phyloP scores from a whole-genome alignment of 2,329 filamentous ascomycete species.

The Sordariomycetes sp. region DNA sequence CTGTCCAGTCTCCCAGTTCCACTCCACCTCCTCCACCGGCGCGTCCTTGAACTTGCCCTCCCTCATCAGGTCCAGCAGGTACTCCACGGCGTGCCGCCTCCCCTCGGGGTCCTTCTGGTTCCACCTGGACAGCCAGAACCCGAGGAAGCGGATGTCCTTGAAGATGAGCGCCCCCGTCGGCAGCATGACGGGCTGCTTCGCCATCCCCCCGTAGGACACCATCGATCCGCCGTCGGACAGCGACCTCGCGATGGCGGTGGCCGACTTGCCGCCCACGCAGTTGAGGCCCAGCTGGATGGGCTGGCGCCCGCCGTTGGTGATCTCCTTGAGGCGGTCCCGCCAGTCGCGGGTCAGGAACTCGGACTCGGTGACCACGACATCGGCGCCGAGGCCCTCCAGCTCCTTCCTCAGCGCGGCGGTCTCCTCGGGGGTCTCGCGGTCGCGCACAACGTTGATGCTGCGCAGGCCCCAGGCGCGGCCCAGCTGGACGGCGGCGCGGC shows the following conservation, averaged over 20 bases:
- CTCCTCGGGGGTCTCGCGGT: constrained; percentile 52
- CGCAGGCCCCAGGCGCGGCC: constrained; percentile 77
- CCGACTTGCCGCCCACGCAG: constrained; percentile 84
- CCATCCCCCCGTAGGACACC: constrained; percentile 95
- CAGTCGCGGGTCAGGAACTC: constrained; percentile 50
- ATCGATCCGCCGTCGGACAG: constrained; percentile 60
- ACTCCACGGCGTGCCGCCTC: constrained; percentile 72
- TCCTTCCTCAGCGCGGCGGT: constrained; percentile 49
- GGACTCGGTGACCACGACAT: constrained; percentile 44
- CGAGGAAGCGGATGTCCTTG: constrained; percentile 77
- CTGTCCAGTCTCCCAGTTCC: constrained; percentile 72
- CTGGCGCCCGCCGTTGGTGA: constrained; percentile 63
- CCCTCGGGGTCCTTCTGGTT: constrained; percentile 61
- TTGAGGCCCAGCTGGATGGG: constrained; percentile 73
- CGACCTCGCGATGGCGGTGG: constrained; percentile 65
- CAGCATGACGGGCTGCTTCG: constrained; percentile 70
- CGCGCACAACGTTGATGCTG: constrained; percentile 81
- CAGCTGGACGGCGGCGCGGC: constrained; percentile 82
- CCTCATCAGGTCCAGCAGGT: constrained; percentile 68
- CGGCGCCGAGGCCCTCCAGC: constrained; percentile 42
- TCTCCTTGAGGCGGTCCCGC: constrained; percentile 45
- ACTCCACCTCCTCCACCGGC: constrained; percentile 71
- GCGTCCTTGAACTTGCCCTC: constrained; percentile 71
- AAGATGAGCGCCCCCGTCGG: constrained; percentile 86
- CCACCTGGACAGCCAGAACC: constrained; percentile 94